A percentile compares a stretch with the other conserved stretches of the same genome.
These are phyloP conservation scores for Apostasia ramifera DNA, from an alignment of 106 monocot species.

Conservation along the genomic window DNA sequence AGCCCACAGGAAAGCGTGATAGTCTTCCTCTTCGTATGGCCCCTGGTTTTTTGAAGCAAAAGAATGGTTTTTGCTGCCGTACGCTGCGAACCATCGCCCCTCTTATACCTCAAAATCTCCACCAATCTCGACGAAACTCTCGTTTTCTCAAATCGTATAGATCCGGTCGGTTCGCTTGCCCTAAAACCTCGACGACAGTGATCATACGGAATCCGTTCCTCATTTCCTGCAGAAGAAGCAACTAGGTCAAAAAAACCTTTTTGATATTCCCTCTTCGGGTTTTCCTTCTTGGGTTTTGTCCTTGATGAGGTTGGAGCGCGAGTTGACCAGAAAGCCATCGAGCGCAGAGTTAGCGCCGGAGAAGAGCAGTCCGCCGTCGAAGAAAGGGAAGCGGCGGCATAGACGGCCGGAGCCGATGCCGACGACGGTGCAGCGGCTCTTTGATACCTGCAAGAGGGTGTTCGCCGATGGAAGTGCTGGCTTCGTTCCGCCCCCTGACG, in stretches of 20 bases:
- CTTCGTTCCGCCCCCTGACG: conserved; percentile 41
- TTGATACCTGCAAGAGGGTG: conserved; percentile 53
- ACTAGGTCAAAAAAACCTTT: background rate
- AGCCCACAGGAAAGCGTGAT: conserved; percentile 6
- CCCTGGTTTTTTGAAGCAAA: background rate
- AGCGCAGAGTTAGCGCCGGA: background rate
- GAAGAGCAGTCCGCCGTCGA: conserved; percentile 7
- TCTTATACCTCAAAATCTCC: conserved; percentile 2
- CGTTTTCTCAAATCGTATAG: background rate
- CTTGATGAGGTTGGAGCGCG: conserved; percentile 5
- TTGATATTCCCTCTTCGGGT: background rate
- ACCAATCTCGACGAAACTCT: background rate
- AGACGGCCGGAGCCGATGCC: conserved; percentile 12
- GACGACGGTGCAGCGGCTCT: conserved; percentile 42
- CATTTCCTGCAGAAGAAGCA: background rate
- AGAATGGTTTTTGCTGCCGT: background rate
- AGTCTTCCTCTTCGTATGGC: background rate
- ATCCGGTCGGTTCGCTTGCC: background rate
- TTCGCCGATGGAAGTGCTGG: conserved; percentile 57
- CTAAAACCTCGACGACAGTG: background rate
- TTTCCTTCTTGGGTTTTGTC: background rate
- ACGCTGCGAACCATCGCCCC: background rate
- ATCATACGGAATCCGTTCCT: background rate
- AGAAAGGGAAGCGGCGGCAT: conserved; percentile 31
- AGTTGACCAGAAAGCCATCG: background rate